Base-by-base conservation (phyloP, 2,329 filamentous ascomycete species). In the Exophiala mesophila region DNA sequence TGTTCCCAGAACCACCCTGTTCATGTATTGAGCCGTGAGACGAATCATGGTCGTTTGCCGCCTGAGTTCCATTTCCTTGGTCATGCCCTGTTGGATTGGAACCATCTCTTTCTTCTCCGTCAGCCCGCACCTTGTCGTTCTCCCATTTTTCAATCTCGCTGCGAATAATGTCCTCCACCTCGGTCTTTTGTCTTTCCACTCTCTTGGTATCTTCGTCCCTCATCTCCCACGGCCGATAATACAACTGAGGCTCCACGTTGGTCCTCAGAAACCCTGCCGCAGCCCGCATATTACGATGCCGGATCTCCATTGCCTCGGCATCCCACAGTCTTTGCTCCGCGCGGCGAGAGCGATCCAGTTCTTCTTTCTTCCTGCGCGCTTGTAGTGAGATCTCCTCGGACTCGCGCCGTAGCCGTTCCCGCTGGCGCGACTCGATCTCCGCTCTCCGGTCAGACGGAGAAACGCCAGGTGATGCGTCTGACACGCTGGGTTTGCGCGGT, bases 171-270 rank as follows among this genome's bases (percentile, higher is more conserved):
- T 69, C 71, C 60, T 88, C 75, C 12, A 76, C 77, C 39, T 83
- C 77, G 34, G 74, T 70, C 19, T 87, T 72, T 62, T 95, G 89
- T 3, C 74, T 68, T 33, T 81, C 74, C 59, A 96, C 85, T 8
- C 64, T 71, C 4, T 79, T 75, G 62, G 89, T 78, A 61, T 96
- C 83, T 32, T 77, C 72, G 4, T 69, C 62, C 21, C 78, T 79
- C 42, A 85, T 71, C 55, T 88, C 80, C 83, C 85, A 94, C 1
- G 90, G 90, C 33, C 83, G 81, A 63, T 92, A 96, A 63, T 84
- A 90, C 88, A 96, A 69, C 52, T 69, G 76, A 2, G 90, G 90
- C 55, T 82, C 72, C 28, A 81, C 69, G 53, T 69, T 79, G 3
- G 90, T 96, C 52, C 73, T 72, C 36, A 96, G 67, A 57, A 82